Conservation (phyloP, 2,329 filamentous ascomycete species). For the Penicillium sp. region DNA sequence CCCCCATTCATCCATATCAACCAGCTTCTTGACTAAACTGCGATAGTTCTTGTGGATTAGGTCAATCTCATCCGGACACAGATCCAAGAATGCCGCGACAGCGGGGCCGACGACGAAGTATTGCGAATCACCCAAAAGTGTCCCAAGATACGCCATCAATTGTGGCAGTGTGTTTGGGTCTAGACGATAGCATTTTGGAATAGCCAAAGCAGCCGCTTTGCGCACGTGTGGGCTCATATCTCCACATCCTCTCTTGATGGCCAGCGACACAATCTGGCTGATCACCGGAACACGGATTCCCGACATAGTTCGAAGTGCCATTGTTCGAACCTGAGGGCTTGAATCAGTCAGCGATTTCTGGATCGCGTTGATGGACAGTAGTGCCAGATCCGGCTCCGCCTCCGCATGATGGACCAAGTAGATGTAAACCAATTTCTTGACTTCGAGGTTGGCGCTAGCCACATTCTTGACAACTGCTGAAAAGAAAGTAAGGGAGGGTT, state of each 20-base stretch:
- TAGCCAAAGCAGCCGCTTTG: constrained; percentile 86
- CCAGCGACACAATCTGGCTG: constrained; percentile 92
- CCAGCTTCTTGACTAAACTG: constrained; percentile 78
- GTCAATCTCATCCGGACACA: constrained; percentile 84
- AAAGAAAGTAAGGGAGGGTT: constrained; percentile 88
- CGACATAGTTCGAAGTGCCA: constrained; percentile 95
- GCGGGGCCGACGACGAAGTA: constrained; percentile 97
- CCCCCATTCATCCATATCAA: constrained; percentile 99
- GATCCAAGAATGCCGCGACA: constrained; percentile 80
- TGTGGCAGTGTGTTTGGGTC: constrained; percentile 84
- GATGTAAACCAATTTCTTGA: constrained; percentile 98
- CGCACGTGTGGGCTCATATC: constrained; percentile 95
- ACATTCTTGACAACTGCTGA: constrained; percentile 98
- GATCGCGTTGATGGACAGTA: constrained; percentile 97
- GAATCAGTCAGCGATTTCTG: constrained; percentile 94
- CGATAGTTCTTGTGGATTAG: constrained; percentile 90
- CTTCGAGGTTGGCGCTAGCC: constrained; percentile 86
- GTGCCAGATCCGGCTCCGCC: constrained; percentile 87
- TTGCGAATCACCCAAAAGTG: constrained; percentile 81
- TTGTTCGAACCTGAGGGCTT: constrained; percentile 84
- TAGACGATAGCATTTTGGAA: constrained; percentile 91
- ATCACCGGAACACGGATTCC: constrained; percentile 97
- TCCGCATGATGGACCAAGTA: constrained; percentile 97
- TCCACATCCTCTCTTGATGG: constrained; percentile 87
- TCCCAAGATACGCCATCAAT: constrained; percentile 75